phyloP scores from a whole-genome alignment of 1,284 basidiomycete genomes.

The Ceratobasidium sp. region DNA sequence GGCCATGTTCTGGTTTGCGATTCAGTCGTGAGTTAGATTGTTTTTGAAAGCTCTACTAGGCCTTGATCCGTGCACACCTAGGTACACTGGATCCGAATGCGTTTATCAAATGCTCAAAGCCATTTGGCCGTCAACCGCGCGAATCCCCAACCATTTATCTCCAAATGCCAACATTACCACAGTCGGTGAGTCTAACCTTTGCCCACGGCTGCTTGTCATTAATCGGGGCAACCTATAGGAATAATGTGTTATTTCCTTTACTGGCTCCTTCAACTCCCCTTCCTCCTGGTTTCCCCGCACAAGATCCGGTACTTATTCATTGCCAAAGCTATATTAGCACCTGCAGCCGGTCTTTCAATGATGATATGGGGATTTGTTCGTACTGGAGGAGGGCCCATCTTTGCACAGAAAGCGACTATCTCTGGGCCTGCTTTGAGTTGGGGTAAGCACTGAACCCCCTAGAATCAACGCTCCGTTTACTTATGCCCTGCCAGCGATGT shows the following conservation, averaged over 20 bases:
- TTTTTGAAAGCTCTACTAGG: background rate
- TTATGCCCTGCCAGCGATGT: slow-evolving; percentile 59
- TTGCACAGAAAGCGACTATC: slow-evolving; percentile 60
- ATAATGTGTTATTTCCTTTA: slow-evolving; percentile 83
- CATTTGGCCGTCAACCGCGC: slow-evolving; percentile 77
- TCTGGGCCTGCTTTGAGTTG: slow-evolving; percentile 67
- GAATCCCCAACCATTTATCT: slow-evolving; percentile 71
- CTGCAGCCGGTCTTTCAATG: slow-evolving; percentile 73
- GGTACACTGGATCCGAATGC: slow-evolving; percentile 49
- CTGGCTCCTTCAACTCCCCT: slow-evolving; percentile 78
- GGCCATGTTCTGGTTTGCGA: slow-evolving; percentile 48
- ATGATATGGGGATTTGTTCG: slow-evolving; percentile 78
- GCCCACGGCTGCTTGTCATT: slow-evolving; percentile 19
- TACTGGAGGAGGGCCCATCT: slow-evolving; percentile 63
- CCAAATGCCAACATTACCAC: slow-evolving; percentile 71
- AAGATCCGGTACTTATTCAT: slow-evolving; percentile 78
- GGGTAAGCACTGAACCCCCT: slow-evolving; percentile 53
- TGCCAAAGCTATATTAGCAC: slow-evolving; percentile 69
- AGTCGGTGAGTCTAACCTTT: slow-evolving; percentile 54
- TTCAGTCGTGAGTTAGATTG: slow-evolving; percentile 39
- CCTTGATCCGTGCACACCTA: slow-evolving; percentile 35
- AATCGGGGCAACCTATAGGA: slow-evolving; percentile 52
- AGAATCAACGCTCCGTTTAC: background rate
- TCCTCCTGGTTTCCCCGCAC: slow-evolving; percentile 80
- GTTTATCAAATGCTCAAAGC: slow-evolving; percentile 72